A percentile compares a stretch with the other conserved stretches of the same genome.
phyloP scores from a whole-genome alignment of 345 rosid species.

The Hypericum perforatum region DNA sequence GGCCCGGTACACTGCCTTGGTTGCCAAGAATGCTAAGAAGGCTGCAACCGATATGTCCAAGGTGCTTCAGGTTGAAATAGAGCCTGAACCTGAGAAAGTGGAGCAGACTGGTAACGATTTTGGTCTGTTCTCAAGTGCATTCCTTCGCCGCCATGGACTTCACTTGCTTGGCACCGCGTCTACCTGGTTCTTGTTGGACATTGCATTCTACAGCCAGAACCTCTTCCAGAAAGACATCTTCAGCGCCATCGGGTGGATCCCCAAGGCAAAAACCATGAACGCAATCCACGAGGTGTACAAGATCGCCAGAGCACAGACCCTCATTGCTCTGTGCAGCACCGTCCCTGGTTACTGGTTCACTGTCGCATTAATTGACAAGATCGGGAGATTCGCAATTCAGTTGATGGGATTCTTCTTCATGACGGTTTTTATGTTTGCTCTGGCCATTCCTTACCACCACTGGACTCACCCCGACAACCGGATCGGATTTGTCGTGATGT shows the following conservation, averaged over 20 bases:
- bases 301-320: slow-evolving; percentile 51
- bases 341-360: slow-evolving; percentile 72
- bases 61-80: slow-evolving; percentile 53
- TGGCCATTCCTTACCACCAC: slow-evolving; percentile 61
- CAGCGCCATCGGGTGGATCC: slow-evolving; percentile 65
- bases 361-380: slow-evolving; percentile 28
- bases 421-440: slow-evolving; percentile 52
- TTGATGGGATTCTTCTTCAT: slow-evolving; percentile 47
- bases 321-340: slow-evolving; percentile 59
- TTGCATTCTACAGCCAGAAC: slow-evolving; percentile 66
- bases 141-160: slow-evolving; percentile 41
- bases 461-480: slow-evolving; percentile 43
- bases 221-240: slow-evolving; percentile 71
- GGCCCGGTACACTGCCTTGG: slow-evolving; percentile 66
- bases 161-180: slow-evolving; percentile 48
- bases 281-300: slow-evolving; percentile 52
- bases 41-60: slow-evolving; percentile 67
- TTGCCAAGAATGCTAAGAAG: slow-evolving; percentile 49
- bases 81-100: slow-evolving; percentile 37
- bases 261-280: slow-evolving; percentile 50
- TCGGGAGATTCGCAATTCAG: slow-evolving; percentile 50
- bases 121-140: slow-evolving; percentile 42
- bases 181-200: slow-evolving; percentile 70
- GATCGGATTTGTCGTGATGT: slow-evolving; percentile 46
- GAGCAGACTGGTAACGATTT: slow-evolving; percentile 26